Percentiles rank a stretch among this genome's conserved stretches.
Evolutionary conservation across 768 basidiomycete species (phyloP).

Genomic region (Podaxis pistillaris): DNA sequence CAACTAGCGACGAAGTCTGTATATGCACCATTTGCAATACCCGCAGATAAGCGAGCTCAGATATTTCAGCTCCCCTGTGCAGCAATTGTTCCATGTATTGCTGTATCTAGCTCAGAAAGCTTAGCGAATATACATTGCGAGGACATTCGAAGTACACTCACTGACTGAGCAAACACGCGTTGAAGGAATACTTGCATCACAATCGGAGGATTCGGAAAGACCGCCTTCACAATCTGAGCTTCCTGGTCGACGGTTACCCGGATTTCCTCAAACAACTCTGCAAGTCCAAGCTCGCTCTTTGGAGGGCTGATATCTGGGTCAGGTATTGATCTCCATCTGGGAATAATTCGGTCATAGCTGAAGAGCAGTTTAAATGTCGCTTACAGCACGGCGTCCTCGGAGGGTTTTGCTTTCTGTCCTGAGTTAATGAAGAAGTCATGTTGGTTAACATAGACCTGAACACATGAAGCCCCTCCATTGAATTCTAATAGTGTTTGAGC

Average conservation of each 20-base stretch:
- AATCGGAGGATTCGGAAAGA: slow-evolving; percentile 93
- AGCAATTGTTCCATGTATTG: slow-evolving; percentile 92
- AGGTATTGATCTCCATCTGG: slow-evolving; percentile 79
- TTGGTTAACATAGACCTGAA: slow-evolving; percentile 98
- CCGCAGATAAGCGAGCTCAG: slow-evolving; percentile 88
- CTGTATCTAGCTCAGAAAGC: slow-evolving; percentile 67
- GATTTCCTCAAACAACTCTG: slow-evolving; percentile 83
- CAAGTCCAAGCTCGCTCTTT: slow-evolving; percentile 73
- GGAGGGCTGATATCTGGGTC: slow-evolving; percentile 80
- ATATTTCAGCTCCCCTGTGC: slow-evolving; percentile 68
- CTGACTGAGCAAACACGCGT: slow-evolving; percentile 95
- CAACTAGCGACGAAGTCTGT: slow-evolving; percentile 75
- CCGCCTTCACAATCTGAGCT: slow-evolving; percentile 96
- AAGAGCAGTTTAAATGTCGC: slow-evolving; percentile 20
- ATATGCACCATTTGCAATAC: slow-evolving; percentile 85
- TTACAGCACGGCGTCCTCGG: slow-evolving; percentile 57
- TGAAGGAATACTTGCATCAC: slow-evolving; percentile 99
- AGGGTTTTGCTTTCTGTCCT: slow-evolving; percentile 60
- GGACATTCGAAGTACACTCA: slow-evolving; percentile 34
- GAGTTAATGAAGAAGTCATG: slow-evolving; percentile 99
- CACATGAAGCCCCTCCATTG: slow-evolving; percentile 94
- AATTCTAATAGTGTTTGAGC: slow-evolving; percentile 96
- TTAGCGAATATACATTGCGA: background rate
- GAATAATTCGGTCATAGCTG: background rate
- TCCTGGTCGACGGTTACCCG: slow-evolving; percentile 90